These are phyloP conservation scores for Fusarium sp. DNA, from an alignment of 2,329 filamentous ascomycete genomes.

Conservation along the genomic window DNA sequence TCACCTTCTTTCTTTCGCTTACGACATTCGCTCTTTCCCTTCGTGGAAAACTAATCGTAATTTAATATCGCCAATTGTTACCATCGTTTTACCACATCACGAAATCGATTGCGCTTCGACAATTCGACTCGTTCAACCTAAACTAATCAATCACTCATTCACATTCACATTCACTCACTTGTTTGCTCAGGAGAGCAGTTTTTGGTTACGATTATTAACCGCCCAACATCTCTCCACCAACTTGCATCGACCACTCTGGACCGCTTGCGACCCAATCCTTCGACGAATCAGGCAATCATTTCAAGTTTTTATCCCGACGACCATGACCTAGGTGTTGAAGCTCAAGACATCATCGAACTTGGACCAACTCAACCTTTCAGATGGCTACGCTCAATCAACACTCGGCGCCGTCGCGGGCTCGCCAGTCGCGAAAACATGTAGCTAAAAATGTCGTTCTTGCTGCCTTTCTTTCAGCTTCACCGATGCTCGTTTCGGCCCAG, in stretches of 20 bases:
- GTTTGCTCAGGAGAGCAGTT: conserved; percentile 45
- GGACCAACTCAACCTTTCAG: conserved; percentile 17
- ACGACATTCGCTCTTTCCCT: conserved; percentile 42
- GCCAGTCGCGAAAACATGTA: conserved; percentile 33
- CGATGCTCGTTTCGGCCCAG: conserved; percentile 56
- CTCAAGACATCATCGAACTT: conserved; percentile 25
- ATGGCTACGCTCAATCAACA: conserved; percentile 27
- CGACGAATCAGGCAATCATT: conserved; percentile 19
- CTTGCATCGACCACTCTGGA: conserved; percentile 31
- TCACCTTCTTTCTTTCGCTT: conserved; percentile 40
- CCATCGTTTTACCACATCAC: conserved; percentile 37
- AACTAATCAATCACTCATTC: conserved; percentile 35
- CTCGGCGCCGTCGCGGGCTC: conserved; percentile 8
- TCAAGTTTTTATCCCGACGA: conserved; percentile 33
- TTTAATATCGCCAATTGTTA: conserved; percentile 48
- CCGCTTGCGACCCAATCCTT: conserved; percentile 4
- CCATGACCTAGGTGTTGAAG: conserved; percentile 38
- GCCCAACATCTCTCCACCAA: conserved; percentile 48
- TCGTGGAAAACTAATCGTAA: conserved; percentile 45
- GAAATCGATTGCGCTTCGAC: conserved; percentile 30
- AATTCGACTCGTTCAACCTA: conserved; percentile 33
- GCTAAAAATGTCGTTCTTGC: conserved; percentile 44
- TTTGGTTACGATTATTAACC: conserved; percentile 51
- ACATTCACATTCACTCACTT: conserved; percentile 32
- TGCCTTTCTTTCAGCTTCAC: conserved; percentile 46